Evolutionary conservation across 352 stramenopile genomes (phyloP).

Genomic region (Globisporangium spinosum): DNA sequence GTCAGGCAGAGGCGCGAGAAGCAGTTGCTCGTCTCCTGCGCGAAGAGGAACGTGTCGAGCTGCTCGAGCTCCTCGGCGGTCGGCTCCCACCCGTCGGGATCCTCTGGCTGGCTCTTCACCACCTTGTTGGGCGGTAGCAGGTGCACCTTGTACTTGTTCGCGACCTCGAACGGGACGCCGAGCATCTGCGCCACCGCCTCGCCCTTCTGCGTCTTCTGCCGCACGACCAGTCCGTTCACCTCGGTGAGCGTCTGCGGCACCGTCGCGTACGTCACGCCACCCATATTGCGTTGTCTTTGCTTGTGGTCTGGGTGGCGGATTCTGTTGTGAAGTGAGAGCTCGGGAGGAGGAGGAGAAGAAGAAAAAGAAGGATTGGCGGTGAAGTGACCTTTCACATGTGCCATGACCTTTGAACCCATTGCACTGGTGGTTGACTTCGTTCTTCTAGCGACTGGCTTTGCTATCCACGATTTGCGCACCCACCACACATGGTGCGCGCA

Average conservation of each 20-base stretch:
- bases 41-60: slow-evolving; percentile 47
- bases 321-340: background rate
- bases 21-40: slow-evolving; percentile 38
- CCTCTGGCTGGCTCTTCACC: slow-evolving; percentile 44
- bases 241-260: slow-evolving; percentile 36
- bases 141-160: slow-evolving; percentile 59
- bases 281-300: background rate
- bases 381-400: background rate
- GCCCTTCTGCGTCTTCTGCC: slow-evolving; percentile 45
- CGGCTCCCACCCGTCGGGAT: slow-evolving; percentile 45
- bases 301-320: background rate
- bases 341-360: background rate
- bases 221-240: slow-evolving; percentile 42
- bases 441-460: no score
- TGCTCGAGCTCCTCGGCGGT: slow-evolving; percentile 38
- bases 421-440: no score
- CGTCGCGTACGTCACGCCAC: slow-evolving; percentile 12
- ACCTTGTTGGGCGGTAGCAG: slow-evolving; percentile 42
- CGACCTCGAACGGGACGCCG: slow-evolving; percentile 46
- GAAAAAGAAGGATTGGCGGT: background rate
- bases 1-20: slow-evolving; percentile 30
- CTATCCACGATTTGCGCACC: no score
- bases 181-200: slow-evolving; percentile 50
- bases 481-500: no score
- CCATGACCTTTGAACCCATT: background rate